Conservation (phyloP, 306 rosid genomes). For the Acacia acuminata region DNA sequence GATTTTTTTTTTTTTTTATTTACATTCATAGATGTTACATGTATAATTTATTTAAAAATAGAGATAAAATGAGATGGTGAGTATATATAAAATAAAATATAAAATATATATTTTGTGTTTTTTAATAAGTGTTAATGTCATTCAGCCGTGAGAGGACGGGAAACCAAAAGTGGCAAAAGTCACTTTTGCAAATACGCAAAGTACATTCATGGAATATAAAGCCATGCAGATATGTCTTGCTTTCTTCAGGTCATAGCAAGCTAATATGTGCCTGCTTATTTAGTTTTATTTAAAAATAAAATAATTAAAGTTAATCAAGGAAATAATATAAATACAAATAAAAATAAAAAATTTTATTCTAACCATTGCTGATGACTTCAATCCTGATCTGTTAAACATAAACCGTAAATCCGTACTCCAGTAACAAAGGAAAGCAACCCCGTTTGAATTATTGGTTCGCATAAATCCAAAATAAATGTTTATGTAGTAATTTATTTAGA, state of each 20-base stretch:
- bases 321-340: conserved; percentile 30
- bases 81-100: too few relatives aligned
- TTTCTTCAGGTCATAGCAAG: background rate
- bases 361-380: conserved; percentile 43
- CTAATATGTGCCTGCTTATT: background rate
- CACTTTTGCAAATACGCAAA: background rate
- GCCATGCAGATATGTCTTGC: background rate
- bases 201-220: background rate
- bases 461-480: background rate
- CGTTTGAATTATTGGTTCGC: background rate
- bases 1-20: too few relatives aligned
- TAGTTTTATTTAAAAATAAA: background rate
- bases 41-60: too few relatives aligned
- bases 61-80: too few relatives aligned
- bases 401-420: background rate
- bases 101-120: too few relatives aligned
- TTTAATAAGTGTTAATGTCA: too few relatives aligned
- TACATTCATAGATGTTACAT: too few relatives aligned
- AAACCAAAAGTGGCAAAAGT: background rate
- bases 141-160: background rate
- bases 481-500: background rate
- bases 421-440: background rate
- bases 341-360: background rate
- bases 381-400: background rate
- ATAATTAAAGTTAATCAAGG: background rate